Percentiles rank a stretch among this genome's conserved stretches.
Conservation (phyloP, 225 moss, liverwort and hornwort species). For the Antitrichia curtipendula region DNA sequence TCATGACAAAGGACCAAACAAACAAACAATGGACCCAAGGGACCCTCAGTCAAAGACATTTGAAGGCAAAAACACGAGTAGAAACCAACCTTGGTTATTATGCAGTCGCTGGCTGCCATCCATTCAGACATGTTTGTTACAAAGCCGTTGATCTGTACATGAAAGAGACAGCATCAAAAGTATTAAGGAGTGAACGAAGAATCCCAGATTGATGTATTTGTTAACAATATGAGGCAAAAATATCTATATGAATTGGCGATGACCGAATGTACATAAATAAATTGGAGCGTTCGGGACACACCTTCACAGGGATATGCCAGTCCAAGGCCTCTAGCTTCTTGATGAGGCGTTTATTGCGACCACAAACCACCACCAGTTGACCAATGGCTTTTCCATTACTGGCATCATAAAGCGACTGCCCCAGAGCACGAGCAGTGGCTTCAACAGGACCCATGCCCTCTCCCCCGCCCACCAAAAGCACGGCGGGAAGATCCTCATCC, state of each 20-base stretch:
- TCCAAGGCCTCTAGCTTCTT: conserved; percentile 47
- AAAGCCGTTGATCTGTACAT: conserved; percentile 75
- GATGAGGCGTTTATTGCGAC: conserved; percentile 81
- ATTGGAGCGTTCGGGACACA: neutral
- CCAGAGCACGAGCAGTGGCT: conserved; percentile 70
- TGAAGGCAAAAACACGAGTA: neutral
- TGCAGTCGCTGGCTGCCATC: conserved; percentile 92
- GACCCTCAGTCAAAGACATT: neutral
- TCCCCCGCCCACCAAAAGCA: conserved; percentile 89
- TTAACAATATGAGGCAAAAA: neutral
- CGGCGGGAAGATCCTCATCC: conserved; percentile 71
- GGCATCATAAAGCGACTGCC: conserved; percentile 49
- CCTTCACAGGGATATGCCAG: conserved; percentile 90
- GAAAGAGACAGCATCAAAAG: neutral
- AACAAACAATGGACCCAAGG: neutral
- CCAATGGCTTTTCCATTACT: conserved; percentile 57
- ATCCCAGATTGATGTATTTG: neutral
- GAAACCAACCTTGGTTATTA: conserved; percentile 67
- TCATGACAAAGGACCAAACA: neutral
- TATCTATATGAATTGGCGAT: neutral
- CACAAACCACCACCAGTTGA: conserved; percentile 92
- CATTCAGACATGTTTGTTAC: conserved; percentile 91
- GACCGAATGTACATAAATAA: neutral
- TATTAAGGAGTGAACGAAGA: neutral
- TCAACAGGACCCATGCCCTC: conserved; percentile 99